Evolutionary conservation across 148 eudicot genomes (phyloP).

Genomic region (Gaultheria prostrata): DNA sequence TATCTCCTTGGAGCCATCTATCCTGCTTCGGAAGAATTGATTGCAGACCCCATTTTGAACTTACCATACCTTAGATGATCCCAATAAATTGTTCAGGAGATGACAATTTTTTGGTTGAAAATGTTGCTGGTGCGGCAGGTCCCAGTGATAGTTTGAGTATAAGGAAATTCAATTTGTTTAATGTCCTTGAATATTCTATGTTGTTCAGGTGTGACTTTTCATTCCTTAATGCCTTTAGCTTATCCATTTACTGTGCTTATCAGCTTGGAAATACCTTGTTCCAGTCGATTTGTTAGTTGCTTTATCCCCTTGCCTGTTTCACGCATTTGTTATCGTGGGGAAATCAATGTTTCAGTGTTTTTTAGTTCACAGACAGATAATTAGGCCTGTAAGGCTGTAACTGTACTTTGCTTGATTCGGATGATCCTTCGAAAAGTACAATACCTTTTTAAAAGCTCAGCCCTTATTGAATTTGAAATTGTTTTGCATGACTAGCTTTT

Average conservation of each 20-base stretch:
- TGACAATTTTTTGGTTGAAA: background rate
- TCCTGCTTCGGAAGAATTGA: background rate
- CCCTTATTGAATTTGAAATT: background rate
- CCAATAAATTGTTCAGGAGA: background rate
- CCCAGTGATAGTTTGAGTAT: background rate
- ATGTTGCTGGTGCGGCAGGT: background rate
- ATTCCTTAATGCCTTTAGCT: background rate
- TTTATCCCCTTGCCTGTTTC: background rate
- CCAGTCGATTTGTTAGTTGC: background rate
- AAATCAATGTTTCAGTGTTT: background rate
- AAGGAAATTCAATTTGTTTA: background rate
- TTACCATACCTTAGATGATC: background rate
- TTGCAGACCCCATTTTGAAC: background rate
- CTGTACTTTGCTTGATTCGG: background rate
- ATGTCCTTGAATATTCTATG: background rate
- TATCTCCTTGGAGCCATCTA: background rate
- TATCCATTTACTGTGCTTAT: background rate
- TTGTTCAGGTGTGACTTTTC: background rate
- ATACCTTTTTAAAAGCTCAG: background rate
- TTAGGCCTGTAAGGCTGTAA: background rate
- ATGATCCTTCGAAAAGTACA: background rate
- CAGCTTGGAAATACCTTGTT: background rate
- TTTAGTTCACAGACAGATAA: background rate
- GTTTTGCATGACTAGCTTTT: background rate
- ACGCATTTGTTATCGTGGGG: background rate